Evolutionary conservation across 2,329 filamentous ascomycete genomes (phyloP), one percentile per base, ranked within the genome.

Genomic region (Scedosporium boydii): DNA sequence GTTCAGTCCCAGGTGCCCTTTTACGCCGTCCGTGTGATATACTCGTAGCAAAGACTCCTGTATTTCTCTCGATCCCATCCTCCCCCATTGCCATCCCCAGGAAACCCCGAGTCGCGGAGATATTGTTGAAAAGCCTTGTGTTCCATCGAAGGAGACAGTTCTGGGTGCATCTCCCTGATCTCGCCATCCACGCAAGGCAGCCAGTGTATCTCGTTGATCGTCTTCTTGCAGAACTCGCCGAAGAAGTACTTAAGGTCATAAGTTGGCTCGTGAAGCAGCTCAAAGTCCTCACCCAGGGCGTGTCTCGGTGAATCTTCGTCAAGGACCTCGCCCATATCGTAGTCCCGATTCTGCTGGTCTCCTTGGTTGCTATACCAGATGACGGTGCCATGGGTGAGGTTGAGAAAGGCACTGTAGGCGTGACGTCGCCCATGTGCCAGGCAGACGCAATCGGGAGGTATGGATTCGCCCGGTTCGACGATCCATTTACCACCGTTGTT

Each of bases 371-470:
- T 56, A 21, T 56, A 56, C 51, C 51, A 56, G 51, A 56, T 56
- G 51, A 27, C 10, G 51, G 51, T 56, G 51, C 51, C 51, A 3
- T 56, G 16, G 51, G 51, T 26, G 51, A 56, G 21, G 26, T 56
- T 21, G 26, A 56, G 51, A 21, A 56, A 21, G 51, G 27, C 16
- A 6, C 16, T 21, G n/a, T 26, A 56, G 18, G 51, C 51, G 51
- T 56, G 51, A 10, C 18, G 6, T n/a, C 6, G 26, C 53, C 18
- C 27, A 18, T 64, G 55, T 10, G 66, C 64, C 46, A 68, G 63
- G 18, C 44, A 6, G 42, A 60, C 63, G 55, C 65, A 66, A 6
- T 60, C 64, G 4, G 66, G 44, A 38, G 65, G 58, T 9, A 46
- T 23, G 18, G 23, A 6, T 16, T 29, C 48, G 48, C 14, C 48